Conservation (phyloP, 2,329 filamentous ascomycete genomes). For the Pseudocercospora ulei region DNA sequence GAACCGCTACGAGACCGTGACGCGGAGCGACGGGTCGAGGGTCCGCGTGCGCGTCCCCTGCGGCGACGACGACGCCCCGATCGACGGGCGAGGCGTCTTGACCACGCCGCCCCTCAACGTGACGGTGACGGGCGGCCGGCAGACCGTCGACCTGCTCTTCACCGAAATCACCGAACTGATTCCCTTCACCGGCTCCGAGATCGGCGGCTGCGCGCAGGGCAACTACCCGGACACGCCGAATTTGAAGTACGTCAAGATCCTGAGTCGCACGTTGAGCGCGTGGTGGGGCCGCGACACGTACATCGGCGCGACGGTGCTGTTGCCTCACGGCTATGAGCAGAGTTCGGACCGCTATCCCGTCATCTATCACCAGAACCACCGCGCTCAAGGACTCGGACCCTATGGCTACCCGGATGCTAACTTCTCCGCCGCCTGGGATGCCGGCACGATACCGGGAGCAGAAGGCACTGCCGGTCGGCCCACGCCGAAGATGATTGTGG, state of each 20-base stretch:
- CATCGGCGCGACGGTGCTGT: constrained; percentile 35
- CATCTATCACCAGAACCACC: constrained; percentile 35
- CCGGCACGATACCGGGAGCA: constrained; percentile 29
- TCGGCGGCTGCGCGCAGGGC: constrained; percentile 36
- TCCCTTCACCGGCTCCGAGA: constrained; percentile 32
- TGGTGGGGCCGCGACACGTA: constrained; percentile 34
- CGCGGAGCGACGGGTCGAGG: constrained; percentile 34
- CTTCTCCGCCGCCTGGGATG: constrained; percentile 27
- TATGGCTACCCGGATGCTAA: constrained; percentile 22
- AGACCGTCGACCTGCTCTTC: constrained; percentile 32
- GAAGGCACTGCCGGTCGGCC: constrained; percentile 26
- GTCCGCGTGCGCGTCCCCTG: constrained; percentile 35
- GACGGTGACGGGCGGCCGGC: constrained; percentile 27
- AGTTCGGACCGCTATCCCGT: constrained; percentile 33
- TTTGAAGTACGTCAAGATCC: constrained; percentile 36
- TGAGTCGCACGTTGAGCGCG: constrained; percentile 33
- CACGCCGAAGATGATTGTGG: constrained; percentile 34
- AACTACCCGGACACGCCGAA: constrained; percentile 34
- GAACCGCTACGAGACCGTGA: constrained; percentile 33
- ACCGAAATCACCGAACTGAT: constrained; percentile 25
- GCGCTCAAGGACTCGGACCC: constrained; percentile 26
- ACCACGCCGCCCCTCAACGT: constrained; percentile 26
- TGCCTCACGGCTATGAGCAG: constrained; percentile 34
- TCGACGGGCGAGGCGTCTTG: constrained; percentile 32
- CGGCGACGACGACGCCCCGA: constrained; percentile 31